These are phyloP conservation scores for Podospora sp. DNA, from an alignment of 495 filamentous ascomycete species.

Conservation along the genomic window DNA sequence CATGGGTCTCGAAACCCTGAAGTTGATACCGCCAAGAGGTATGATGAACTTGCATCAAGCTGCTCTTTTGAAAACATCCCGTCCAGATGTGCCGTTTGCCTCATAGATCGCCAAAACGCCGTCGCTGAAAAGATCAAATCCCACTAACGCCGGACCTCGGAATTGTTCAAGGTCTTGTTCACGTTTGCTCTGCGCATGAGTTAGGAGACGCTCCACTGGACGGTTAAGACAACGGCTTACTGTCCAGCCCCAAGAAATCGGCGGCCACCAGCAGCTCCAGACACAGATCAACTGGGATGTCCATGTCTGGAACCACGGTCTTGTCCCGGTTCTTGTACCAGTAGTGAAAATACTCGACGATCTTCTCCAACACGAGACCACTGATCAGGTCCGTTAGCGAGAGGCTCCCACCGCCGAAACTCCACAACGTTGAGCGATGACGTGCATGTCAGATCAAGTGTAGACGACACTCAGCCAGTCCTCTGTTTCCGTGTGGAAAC, in stretches of 20 bases:
- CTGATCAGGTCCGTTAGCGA: constrained; percentile 44
- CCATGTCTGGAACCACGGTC: constrained; percentile 87
- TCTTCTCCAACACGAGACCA: constrained; percentile 81
- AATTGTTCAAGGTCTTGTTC: constrained; percentile 8
- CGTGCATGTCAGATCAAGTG: constrained; percentile 60
- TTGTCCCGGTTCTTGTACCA: constrained; percentile 77
- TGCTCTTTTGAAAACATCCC: background rate
- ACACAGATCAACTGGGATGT: constrained; percentile 82
- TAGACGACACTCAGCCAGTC: constrained; percentile 54
- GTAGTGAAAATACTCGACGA: constrained; percentile 90
- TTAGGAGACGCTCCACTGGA: background rate
- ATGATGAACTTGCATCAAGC: background rate
- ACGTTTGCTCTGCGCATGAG: constrained; percentile 13
- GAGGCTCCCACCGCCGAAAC: constrained; percentile 1
- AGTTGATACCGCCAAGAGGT: background rate
- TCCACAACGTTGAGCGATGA: constrained; percentile 2
- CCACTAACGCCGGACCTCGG: background rate
- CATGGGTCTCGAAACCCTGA: background rate
- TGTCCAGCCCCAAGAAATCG: constrained; percentile 67
- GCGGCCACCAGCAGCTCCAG: constrained; percentile 89
- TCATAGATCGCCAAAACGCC: background rate
- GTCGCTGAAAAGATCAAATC: background rate
- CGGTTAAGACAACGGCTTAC: constrained; percentile 24
- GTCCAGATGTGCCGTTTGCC: background rate
- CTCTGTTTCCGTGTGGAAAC: constrained; percentile 21